Conservation (phyloP, 768 basidiomycete genomes). For the Pleurotus tuoliensis region DNA sequence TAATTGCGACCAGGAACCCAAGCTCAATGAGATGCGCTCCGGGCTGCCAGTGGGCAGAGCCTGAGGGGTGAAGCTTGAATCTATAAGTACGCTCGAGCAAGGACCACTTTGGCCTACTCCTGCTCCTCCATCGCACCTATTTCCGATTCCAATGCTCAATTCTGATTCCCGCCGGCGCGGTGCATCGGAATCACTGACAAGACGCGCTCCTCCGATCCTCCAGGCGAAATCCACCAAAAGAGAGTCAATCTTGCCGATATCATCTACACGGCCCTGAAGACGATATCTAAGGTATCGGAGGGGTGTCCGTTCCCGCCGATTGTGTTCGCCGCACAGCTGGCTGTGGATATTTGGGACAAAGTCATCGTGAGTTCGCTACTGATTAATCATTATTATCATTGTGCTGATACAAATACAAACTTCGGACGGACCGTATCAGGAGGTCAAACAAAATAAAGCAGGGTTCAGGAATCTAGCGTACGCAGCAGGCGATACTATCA, state of each 20-base stretch:
- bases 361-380: not conserved
- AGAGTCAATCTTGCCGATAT: not conserved
- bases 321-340: not conserved
- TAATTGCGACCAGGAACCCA: no score
- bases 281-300: not conserved
- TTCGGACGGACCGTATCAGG: not conserved
- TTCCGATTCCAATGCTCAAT: no score
- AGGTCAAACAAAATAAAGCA: not conserved
- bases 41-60: no score
- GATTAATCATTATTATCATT: not conserved
- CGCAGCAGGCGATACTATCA: not conserved
- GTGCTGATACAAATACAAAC: not conserved
- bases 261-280: not conserved
- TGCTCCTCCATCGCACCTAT: no score
- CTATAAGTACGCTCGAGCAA: no score
- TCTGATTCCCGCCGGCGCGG: no score
- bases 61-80: no score
- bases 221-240: no score
- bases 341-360: not conserved
- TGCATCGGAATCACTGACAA: no score
- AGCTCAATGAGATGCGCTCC: no score
- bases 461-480: not conserved
- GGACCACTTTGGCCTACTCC: no score
- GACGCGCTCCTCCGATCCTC: no score
- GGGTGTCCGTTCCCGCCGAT: not conserved